Base-by-base conservation (phyloP, 345 rosid genomes). In the Bruguiera sexangula region DNA sequence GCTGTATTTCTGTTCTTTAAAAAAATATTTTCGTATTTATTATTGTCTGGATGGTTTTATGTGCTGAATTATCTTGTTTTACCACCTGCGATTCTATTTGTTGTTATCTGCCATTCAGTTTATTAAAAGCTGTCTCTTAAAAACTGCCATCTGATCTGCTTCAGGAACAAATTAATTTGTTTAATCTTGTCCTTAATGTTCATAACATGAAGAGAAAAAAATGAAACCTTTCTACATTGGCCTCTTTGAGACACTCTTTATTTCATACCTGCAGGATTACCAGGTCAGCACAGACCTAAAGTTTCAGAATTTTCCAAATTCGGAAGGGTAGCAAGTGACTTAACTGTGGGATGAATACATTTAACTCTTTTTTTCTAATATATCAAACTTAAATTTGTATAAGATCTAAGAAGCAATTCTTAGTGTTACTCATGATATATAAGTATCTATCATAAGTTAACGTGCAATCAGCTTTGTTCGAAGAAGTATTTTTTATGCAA, bases 291-390 rank as follows among this genome's bases (percentile, higher is more conserved):
- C 46, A 66, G 54, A 56, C 63, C 68, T 55, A 71, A 67, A 62
- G 69, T 27, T 52, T 43, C 75, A 6, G 76, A 71, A 54, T 72
- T 67, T 43, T 62, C 80, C 32, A 76, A 71, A 51, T 71, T 71
- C 27, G 80, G 80, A 51, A 76, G 72, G 71, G 75, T 76, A n/a
- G 80, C 71, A 50, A 76, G 76, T 63, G 37, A 48, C 52, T n/a
- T 19, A 51, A 24, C 36, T 62, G 30, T 15, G 34, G 48, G 48
- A 43, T 43, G 48, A 11, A 10, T 43, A 10, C 1, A 0, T 11
- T 11, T 11, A 2, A 6, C 15, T 2, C 16, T 11, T 13, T 11
- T 43, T 43, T 43, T 11, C 18, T 43, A 11, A 43, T 43, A 11
- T 11, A 13, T 11, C 16, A 2, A 43, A 43, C 48, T 43, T 43